Evolutionary conservation across 352 stramenopile species (phyloP), one percentile per base, ranked within the genome.

Genomic region (Pythium volutum): DNA sequence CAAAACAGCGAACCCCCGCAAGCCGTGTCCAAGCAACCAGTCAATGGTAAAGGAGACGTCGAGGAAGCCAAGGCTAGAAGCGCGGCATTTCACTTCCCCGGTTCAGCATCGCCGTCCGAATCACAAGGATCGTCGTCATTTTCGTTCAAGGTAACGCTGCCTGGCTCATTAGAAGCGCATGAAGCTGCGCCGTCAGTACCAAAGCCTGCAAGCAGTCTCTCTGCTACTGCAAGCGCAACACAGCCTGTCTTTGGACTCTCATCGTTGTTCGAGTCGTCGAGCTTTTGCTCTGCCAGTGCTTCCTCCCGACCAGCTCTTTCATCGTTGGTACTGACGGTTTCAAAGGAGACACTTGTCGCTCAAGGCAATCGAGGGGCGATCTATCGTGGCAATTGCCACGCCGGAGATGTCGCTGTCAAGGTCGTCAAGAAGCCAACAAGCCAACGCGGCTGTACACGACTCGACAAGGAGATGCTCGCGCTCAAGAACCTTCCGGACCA

Each of bases 401-500:
- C n/a, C 2, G 25, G 22, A 23, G 22, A 57, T 25, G 20, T 57
- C 7, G 50, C 50, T 14, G 50, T 57, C 11, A 45, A 57, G 29
- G 36, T 57, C 8, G 23, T 57, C 16, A 15, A 7, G 18, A 43
- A 45, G 20, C 50, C 50, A 25, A 57, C 11, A 23, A 48, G 18
- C 34, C 43, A 43, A 12, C n/a, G 14, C 36, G 36, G 12, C 10
- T 29, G 26, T 5, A 11, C 29, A 5, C 34, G 34, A 12, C n/a
- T 57, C 18, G 34, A 47, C 4, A 45, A 43, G 10, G 50, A 57
- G 7, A 34, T 57, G 2, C 20, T 33, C 23, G 23, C 25, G 31
- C 50, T 57, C 22, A 31, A 57, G 23, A 36, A 36, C 11, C 22
- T 57, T 18, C 50, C 50, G 2, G 20, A 47, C 14, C 50, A 57